Conservation (phyloP, 139 green algal species). For the Desmodesmus armatus region DNA sequence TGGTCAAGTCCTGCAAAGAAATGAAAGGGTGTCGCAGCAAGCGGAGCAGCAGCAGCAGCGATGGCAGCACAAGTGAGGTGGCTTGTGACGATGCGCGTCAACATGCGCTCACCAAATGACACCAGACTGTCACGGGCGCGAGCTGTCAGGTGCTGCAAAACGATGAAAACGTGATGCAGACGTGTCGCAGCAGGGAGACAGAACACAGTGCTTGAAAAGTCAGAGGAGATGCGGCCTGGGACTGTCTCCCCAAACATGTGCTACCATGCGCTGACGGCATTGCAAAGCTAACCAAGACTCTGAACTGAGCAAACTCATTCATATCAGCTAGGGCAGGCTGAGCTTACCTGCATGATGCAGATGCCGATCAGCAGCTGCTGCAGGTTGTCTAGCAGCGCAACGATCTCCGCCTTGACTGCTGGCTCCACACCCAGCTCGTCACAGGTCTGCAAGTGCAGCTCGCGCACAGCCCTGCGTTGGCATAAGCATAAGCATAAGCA, state of each 20-base stretch:
- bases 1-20: conserved; percentile 88
- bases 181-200: too few relatives aligned
- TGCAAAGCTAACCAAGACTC: too few relatives aligned
- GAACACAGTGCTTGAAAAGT: too few relatives aligned
- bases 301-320: too few relatives aligned
- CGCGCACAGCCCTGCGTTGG: conserved; percentile 66
- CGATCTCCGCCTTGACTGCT: conserved; percentile 68
- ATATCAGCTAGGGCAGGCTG: too few relatives aligned
- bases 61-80: too few relatives aligned
- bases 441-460: conserved; percentile 81
- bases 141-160: conserved; percentile 85
- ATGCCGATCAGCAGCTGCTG: conserved; percentile 92
- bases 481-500: neutral
- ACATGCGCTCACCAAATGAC: conserved; percentile 98
- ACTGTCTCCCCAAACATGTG: too few relatives aligned
- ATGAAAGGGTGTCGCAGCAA: neutral
- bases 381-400: conserved; percentile 85
- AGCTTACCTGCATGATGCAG: conserved; percentile 77
- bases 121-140: conserved; percentile 94
- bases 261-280: too few relatives aligned
- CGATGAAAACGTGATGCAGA: too few relatives aligned
- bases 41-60: too few relatives aligned
- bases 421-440: conserved; percentile 73
- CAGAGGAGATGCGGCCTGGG: too few relatives aligned
- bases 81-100: conserved; percentile 93